These are phyloP conservation scores for Quercus engelmannii DNA, from an alignment of 306 rosid genomes.

Conservation along the genomic window DNA sequence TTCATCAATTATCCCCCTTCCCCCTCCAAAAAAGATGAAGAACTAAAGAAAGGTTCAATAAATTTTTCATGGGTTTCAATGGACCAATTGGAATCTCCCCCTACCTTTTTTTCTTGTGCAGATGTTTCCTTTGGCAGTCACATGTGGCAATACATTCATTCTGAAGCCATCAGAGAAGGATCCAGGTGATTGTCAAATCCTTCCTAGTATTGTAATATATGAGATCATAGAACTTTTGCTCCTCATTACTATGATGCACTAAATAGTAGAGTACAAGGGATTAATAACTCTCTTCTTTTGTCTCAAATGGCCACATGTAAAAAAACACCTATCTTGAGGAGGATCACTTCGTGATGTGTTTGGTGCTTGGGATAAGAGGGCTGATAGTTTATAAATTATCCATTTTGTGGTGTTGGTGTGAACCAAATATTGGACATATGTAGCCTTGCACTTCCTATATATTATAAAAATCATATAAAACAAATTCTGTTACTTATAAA, in stretches of 20 bases:
- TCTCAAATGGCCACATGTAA: too few species aligned
- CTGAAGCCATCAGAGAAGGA: constrained; percentile 67
- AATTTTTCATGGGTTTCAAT: background rate
- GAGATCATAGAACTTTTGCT: background rate
- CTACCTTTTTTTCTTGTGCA: constrained; percentile 16
- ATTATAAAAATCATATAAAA: background rate
- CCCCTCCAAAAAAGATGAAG: too few species aligned
- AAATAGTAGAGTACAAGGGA: background rate
- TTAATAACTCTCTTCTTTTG: background rate
- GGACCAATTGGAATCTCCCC: background rate
- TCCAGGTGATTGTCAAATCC: constrained; percentile 44
- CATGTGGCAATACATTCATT: constrained; percentile 68
- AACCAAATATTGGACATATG: background rate
- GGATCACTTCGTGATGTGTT: too few species aligned
- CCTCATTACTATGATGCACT: background rate
- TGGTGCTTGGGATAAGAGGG: background rate
- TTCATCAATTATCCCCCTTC: background rate
- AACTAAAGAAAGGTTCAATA: too few species aligned
- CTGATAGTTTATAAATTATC: background rate
- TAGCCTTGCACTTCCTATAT: background rate
- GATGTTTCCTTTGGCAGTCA: constrained; percentile 67
- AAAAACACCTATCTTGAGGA: too few species aligned
- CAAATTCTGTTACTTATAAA: too few species aligned
- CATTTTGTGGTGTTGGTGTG: background rate
- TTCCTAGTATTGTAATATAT: constrained; percentile 1